These are phyloP conservation scores for Apiospora saccharicola DNA, from an alignment of 2,329 filamentous ascomycete species.

Conservation along the genomic window DNA sequence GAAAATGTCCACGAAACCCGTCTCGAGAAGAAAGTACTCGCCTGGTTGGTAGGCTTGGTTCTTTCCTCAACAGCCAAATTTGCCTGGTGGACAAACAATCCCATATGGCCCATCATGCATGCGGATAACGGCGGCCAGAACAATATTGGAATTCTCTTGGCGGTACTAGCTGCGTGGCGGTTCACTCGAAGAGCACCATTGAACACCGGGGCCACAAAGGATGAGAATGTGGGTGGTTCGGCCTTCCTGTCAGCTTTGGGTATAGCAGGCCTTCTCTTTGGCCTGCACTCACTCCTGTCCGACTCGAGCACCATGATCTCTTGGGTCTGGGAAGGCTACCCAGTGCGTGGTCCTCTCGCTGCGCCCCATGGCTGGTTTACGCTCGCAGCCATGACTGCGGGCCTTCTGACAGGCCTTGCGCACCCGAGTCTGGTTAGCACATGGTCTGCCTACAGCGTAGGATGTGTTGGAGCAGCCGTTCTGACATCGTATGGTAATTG, in stretches of 20 bases:
- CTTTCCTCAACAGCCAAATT: constrained; percentile 91
- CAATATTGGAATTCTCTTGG: constrained; percentile 79
- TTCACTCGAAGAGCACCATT: constrained; percentile 73
- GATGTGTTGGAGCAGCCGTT: constrained; percentile 79
- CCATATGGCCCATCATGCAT: constrained; percentile 95
- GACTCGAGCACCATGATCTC: constrained; percentile 99
- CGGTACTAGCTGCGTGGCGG: constrained; percentile 75
- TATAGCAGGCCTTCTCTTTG: constrained; percentile 85
- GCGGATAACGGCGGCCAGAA: constrained; percentile 92
- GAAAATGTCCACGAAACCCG: constrained; percentile 77
- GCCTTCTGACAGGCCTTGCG: constrained; percentile 78
- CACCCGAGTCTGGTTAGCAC: constrained; percentile 74
- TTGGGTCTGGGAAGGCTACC: constrained; percentile 98
- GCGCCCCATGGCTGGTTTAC: constrained; percentile 91
- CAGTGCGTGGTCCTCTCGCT: constrained; percentile 84
- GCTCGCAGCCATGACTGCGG: constrained; percentile 84
- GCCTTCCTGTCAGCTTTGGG: constrained; percentile 77
- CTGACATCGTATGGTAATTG: constrained; percentile 82
- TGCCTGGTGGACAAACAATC: constrained; percentile 93
- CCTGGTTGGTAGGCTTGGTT: constrained; percentile 82
- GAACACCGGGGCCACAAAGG: constrained; percentile 45
- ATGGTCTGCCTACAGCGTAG: constrained; percentile 81
- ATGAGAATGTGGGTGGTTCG: constrained; percentile 65
- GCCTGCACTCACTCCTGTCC: constrained; percentile 88
- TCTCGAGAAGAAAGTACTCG: constrained; percentile 82